These are phyloP conservation scores for Vanrija sp. DNA, from an alignment of 1,284 basidiomycete genomes.

Conservation along the genomic window DNA sequence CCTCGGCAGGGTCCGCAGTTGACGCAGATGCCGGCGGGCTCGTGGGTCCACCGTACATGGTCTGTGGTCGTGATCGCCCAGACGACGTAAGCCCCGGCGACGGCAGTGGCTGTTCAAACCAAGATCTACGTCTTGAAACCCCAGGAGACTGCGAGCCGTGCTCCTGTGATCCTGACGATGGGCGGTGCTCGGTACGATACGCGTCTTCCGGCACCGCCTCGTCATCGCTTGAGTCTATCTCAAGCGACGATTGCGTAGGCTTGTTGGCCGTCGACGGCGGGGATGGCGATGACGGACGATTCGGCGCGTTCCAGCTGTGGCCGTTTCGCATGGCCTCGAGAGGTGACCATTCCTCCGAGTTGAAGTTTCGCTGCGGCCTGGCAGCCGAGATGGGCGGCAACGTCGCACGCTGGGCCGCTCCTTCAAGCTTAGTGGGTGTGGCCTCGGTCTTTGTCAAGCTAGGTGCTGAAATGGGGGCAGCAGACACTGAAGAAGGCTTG, in stretches of 20 bases:
- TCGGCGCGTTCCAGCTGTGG: not conserved
- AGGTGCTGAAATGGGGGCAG: not conserved
- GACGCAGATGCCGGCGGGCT: not conserved
- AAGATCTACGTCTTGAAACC: constrained; percentile 1
- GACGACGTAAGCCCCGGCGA: no score
- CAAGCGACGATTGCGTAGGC: not conserved
- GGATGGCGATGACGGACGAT: not conserved
- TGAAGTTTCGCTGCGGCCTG: constrained; percentile 26
- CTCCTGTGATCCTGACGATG: not conserved
- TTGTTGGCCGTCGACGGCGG: not conserved
- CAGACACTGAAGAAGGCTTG: constrained; percentile 9
- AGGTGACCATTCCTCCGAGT: constrained; percentile 37
- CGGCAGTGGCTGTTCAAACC: constrained; percentile 4
- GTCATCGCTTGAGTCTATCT: constrained; percentile 37
- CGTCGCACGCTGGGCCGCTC: constrained; percentile 17
- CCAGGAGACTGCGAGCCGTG: constrained; percentile 7
- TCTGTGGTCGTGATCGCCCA: constrained; percentile 3
- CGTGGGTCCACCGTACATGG: constrained; percentile 2
- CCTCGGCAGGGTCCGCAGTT: not conserved
- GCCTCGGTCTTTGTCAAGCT: not conserved
- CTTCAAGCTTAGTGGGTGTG: constrained; percentile 6
- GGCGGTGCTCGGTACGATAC: constrained; percentile 1
- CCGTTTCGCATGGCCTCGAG: constrained; percentile 16
- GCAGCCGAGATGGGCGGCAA: constrained; percentile 8
- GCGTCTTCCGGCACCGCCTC: constrained; percentile 33